Evolutionary conservation across 768 basidiomycete genomes (phyloP).

Genomic region (Phylloporus sp.): DNA sequence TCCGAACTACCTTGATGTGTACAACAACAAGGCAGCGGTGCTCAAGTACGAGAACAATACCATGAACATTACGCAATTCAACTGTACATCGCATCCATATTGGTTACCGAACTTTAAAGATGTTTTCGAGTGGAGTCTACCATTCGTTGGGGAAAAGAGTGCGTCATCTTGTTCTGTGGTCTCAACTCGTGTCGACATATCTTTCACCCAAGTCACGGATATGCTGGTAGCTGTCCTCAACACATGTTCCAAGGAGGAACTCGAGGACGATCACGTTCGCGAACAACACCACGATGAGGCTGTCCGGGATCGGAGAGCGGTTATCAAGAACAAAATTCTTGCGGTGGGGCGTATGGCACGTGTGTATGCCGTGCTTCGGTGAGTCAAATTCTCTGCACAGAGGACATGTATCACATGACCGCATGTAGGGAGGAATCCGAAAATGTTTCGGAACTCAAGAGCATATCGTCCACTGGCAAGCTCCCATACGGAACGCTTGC

Average conservation of each 20-base stretch:
- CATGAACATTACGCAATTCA: constrained; percentile 91
- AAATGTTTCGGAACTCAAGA: constrained; percentile 69
- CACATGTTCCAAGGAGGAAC: constrained; percentile 93
- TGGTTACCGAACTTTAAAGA: constrained; percentile 99
- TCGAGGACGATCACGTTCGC: constrained; percentile 62
- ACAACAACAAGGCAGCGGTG: constrained; percentile 94
- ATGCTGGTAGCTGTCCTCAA: constrained; percentile 97
- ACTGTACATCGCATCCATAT: constrained; percentile 78
- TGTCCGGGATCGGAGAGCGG: constrained; percentile 41
- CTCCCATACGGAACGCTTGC: constrained; percentile 55
- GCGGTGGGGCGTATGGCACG: constrained; percentile 67
- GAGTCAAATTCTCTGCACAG: constrained; percentile 11
- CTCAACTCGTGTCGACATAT: background rate
- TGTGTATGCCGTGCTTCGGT: constrained; percentile 66
- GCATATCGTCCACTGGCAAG: constrained; percentile 45
- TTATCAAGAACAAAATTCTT: constrained; percentile 73
- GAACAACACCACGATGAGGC: constrained; percentile 25
- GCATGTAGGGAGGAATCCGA: constrained; percentile 56
- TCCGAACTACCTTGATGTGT: constrained; percentile 94
- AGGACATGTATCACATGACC: background rate
- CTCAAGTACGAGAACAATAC: constrained; percentile 97
- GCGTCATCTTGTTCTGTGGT: constrained; percentile 27
- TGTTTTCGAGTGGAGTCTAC: constrained; percentile 96
- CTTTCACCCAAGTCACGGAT: constrained; percentile 75
- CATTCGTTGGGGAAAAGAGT: constrained; percentile 98